A percentile compares a stretch with the other conserved stretches of the same genome.
These are phyloP conservation scores for Dendrobium huoshanense DNA, from an alignment of 106 monocot species.

Conservation along the genomic window DNA sequence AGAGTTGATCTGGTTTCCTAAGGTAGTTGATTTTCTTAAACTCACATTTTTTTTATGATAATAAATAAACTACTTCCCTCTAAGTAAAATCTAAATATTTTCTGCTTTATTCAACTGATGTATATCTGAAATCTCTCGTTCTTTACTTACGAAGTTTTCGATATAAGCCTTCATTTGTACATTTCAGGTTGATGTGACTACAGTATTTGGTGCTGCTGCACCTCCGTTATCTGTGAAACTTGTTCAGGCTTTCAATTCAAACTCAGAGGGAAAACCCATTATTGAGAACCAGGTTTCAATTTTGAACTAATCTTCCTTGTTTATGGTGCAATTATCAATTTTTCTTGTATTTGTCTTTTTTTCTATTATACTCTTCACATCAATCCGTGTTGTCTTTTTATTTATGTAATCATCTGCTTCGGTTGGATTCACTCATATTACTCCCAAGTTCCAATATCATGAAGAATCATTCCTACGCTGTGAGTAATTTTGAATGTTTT, in stretches of 20 bases:
- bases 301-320: background rate
- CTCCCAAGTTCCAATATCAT: background rate
- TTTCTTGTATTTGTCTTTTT: background rate
- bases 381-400: background rate
- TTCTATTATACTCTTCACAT: background rate
- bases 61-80: background rate
- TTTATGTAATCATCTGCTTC: background rate
- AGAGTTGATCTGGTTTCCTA: background rate
- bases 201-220: conserved; percentile 75
- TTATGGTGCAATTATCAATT: background rate
- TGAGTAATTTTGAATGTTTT: conserved; percentile 8
- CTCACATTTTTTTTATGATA: background rate
- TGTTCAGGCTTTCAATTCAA: conserved; percentile 34
- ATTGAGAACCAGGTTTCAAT: conserved; percentile 59
- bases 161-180: conserved; percentile 2
- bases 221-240: conserved; percentile 74
- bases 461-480: background rate
- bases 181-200: conserved; percentile 81
- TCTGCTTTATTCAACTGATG: background rate
- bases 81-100: background rate
- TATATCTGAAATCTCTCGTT: background rate
- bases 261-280: conserved; percentile 38
- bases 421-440: background rate
- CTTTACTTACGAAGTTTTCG: background rate
- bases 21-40: background rate